These are phyloP conservation scores for barley (Hordeum vulgare) DNA, from an alignment of 176 grass and related monocot species.

Conservation along the genomic window DNA sequence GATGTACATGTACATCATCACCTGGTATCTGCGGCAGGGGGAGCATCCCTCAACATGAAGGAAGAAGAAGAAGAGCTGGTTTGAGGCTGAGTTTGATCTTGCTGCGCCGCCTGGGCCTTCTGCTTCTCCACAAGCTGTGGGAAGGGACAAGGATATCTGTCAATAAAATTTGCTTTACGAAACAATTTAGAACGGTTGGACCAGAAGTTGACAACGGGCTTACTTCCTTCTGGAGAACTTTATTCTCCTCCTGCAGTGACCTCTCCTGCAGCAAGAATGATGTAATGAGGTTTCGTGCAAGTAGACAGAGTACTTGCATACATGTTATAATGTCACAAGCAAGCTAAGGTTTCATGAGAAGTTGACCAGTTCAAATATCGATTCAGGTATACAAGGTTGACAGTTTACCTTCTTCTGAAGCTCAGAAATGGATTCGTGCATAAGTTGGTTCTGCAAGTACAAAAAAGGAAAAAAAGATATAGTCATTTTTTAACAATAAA, in stretches of 20 bases:
- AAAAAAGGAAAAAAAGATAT: no score
- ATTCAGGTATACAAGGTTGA: not conserved
- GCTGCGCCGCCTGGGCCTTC: conserved; percentile 30
- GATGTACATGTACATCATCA: conserved; percentile 7
- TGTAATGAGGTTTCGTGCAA: not conserved
- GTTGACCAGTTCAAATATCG: not conserved
- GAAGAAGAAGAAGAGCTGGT: conserved; percentile 43
- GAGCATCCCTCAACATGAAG: conserved; percentile 46
- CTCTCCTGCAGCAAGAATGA: conserved; percentile 42
- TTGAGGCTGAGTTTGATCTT: conserved; percentile 30
- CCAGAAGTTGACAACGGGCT: not conserved
- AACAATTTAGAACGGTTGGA: not conserved
- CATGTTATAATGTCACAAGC: not conserved
- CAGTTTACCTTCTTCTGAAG: conserved; percentile 69
- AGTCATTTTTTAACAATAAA: not conserved
- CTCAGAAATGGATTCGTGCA: conserved; percentile 62
- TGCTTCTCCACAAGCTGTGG: conserved; percentile 63
- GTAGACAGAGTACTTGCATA: not conserved
- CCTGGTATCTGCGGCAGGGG: conserved; percentile 43
- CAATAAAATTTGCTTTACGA: not conserved
- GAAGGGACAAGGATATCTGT: not conserved
- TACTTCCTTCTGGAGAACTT: conserved; percentile 69
- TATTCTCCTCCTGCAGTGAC: conserved; percentile 61
- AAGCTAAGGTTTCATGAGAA: not conserved
- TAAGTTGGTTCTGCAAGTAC: conserved; percentile 54